Conservation (phyloP, 352 stramenopile genomes). For the Phytophthora rubi region DNA sequence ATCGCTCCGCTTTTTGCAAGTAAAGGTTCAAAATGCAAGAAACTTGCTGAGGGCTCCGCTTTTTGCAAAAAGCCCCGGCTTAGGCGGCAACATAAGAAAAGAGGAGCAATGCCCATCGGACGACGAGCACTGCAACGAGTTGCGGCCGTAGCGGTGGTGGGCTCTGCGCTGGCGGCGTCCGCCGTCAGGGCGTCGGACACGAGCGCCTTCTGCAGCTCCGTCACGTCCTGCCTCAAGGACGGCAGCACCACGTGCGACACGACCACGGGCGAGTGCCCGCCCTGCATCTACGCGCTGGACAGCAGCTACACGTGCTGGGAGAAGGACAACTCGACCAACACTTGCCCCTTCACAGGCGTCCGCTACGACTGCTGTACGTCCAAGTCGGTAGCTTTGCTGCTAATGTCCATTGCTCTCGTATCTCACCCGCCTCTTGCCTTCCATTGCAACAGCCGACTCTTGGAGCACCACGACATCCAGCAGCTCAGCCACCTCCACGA, state of each 20-base stretch:
- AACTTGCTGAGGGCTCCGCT: no score
- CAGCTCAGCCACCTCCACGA: constrained; percentile 7
- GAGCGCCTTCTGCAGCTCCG: constrained; percentile 44
- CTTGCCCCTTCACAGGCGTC: constrained; percentile 67
- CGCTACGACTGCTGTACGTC: constrained; percentile 80
- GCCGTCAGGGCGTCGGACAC: constrained; percentile 27
- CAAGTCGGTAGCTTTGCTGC: not conserved
- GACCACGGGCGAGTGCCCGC: constrained; percentile 54
- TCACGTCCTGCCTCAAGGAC: constrained; percentile 48
- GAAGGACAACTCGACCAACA: constrained; percentile 68
- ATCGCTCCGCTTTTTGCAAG: no score
- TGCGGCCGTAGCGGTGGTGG: not conserved
- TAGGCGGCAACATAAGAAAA: constrained; percentile 32
- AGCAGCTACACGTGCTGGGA: constrained; percentile 67
- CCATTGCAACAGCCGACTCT: constrained; percentile 36
- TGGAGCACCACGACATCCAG: constrained; percentile 29
- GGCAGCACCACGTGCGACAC: constrained; percentile 41
- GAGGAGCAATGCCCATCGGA: constrained; percentile 25
- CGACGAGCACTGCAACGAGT: constrained; percentile 6
- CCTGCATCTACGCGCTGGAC: constrained; percentile 66
- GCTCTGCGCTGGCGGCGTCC: not conserved
- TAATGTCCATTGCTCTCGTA: not conserved
- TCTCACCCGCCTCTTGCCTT: constrained; percentile 11
- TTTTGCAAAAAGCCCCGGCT: no score
- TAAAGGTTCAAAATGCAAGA: no score